Evolutionary conservation across 2,329 filamentous ascomycete genomes (phyloP).

Genomic region (Alternaria burnsii): DNA sequence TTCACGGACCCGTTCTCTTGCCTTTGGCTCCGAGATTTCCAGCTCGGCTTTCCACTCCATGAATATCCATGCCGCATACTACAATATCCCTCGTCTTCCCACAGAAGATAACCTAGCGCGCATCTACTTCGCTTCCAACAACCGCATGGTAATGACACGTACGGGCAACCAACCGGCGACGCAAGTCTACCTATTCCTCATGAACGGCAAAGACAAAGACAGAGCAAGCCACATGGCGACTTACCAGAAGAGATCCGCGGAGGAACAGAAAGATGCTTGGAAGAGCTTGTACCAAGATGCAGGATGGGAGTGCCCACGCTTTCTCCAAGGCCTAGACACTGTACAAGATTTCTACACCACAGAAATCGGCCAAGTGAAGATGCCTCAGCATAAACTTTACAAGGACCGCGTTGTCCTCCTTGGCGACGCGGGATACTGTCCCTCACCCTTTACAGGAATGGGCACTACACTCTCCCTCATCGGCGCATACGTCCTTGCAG

Average conservation of each 20-base stretch:
- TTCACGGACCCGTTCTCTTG: constrained; percentile 31
- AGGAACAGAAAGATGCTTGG: constrained; percentile 53
- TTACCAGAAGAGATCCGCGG: constrained; percentile 40
- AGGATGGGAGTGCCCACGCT: constrained; percentile 56
- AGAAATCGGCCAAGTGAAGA: constrained; percentile 56
- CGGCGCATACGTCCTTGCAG: constrained; percentile 52
- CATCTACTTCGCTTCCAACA: constrained; percentile 16
- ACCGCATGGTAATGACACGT: constrained; percentile 29
- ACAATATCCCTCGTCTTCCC: constrained; percentile 30
- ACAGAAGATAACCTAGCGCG: constrained; percentile 25
- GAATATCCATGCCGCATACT: constrained; percentile 36
- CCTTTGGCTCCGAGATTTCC: constrained; percentile 27
- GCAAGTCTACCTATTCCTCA: constrained; percentile 35
- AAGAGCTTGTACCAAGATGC: constrained; percentile 45
- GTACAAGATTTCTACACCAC: constrained; percentile 59
- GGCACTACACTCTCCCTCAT: constrained; percentile 46
- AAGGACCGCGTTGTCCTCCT: constrained; percentile 60
- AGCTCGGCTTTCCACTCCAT: constrained; percentile 24
- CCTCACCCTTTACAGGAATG: constrained; percentile 31
- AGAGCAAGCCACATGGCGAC: constrained; percentile 8
- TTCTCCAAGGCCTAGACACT: constrained; percentile 53
- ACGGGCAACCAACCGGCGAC: constrained; percentile 29
- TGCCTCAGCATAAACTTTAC: constrained; percentile 50
- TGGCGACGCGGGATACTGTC: constrained; percentile 60
- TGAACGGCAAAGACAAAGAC: constrained; percentile 8